A percentile compares a stretch with the other conserved stretches of the same genome.
Conservation (phyloP, 208 protist genomes). For the Leishmania guyanensis region DNA sequence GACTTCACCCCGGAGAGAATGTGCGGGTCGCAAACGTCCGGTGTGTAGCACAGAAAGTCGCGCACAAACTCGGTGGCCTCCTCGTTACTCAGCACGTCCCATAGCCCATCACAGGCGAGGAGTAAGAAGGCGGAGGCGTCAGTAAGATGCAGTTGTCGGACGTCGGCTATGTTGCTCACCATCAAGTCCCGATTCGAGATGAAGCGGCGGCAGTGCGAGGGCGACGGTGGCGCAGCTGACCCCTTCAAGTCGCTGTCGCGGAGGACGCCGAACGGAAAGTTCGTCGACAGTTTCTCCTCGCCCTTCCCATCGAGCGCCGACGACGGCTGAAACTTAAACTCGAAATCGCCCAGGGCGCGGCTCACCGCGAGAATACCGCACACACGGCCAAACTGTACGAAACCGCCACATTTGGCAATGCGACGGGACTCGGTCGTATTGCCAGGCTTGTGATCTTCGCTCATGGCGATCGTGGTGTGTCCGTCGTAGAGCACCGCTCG, state of each 20-base stretch:
- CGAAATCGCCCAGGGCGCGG: conserved; percentile 91
- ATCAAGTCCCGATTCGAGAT: conserved; percentile 58
- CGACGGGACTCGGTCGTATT: conserved; percentile 67
- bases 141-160: conserved; percentile 71
- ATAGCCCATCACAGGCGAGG: conserved; percentile 88
- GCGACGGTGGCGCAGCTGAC: not conserved
- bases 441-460: conserved; percentile 92
- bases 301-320: conserved; percentile 29
- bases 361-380: conserved; percentile 91
- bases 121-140: conserved; percentile 78
- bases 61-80: conserved; percentile 78
- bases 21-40: conserved; percentile 52
- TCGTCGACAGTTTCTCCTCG: conserved; percentile 19
- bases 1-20: conserved; percentile 39
- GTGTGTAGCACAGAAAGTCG: conserved; percentile 79
- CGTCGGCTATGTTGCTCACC: conserved; percentile 82
- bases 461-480: conserved; percentile 85
- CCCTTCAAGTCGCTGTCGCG: conserved; percentile 1
- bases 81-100: conserved; percentile 89
- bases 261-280: conserved; percentile 26
- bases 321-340: conserved; percentile 81
- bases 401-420: conserved; percentile 83
- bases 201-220: conserved; percentile 27
- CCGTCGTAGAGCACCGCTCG: conserved; percentile 78
- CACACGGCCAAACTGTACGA: conserved; percentile 93